Evolutionary conservation across 2,329 filamentous ascomycete genomes (phyloP).

Genomic region (Sarocladiaceae sp.): DNA sequence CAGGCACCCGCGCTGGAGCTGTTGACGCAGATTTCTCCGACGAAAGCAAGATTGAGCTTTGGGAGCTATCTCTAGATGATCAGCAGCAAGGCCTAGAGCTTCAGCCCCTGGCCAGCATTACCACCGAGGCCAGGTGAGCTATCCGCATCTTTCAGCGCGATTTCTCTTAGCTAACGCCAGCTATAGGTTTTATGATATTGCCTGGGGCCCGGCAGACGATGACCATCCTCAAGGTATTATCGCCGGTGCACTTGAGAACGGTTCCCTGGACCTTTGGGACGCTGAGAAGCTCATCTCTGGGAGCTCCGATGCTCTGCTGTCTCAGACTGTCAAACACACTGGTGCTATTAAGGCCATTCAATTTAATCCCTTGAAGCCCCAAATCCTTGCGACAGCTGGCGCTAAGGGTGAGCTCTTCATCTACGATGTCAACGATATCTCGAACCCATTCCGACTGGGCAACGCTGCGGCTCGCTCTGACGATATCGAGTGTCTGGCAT

Average conservation of each 20-base stretch:
- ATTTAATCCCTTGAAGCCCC: slow-evolving; percentile 90
- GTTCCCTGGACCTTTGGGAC: slow-evolving; percentile 90
- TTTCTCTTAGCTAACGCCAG: slow-evolving; percentile 7
- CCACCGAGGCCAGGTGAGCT: slow-evolving; percentile 79
- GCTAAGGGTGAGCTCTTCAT: slow-evolving; percentile 95
- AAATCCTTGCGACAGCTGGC: slow-evolving; percentile 88
- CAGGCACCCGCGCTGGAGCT: slow-evolving; percentile 89
- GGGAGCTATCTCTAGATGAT: slow-evolving; percentile 85
- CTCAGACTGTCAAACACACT: slow-evolving; percentile 82
- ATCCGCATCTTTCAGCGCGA: background rate
- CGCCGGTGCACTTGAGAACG: slow-evolving; percentile 92
- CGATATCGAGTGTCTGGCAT: slow-evolving; percentile 93
- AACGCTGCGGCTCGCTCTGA: slow-evolving; percentile 85
- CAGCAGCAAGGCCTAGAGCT: slow-evolving; percentile 74
- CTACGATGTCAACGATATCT: slow-evolving; percentile 87
- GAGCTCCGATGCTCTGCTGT: slow-evolving; percentile 70
- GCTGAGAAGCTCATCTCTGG: slow-evolving; percentile 63
- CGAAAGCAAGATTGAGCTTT: slow-evolving; percentile 93
- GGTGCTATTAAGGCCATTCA: slow-evolving; percentile 92
- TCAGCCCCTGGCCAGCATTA: slow-evolving; percentile 77
- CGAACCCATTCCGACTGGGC: slow-evolving; percentile 83
- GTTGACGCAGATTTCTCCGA: slow-evolving; percentile 97
- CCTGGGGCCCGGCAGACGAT: slow-evolving; percentile 81
- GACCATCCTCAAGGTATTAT: slow-evolving; percentile 83
- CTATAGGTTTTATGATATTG: slow-evolving; percentile 88